Base-by-base conservation (phyloP, 139 green algal species). In the Diplosphaera chodatii region DNA sequence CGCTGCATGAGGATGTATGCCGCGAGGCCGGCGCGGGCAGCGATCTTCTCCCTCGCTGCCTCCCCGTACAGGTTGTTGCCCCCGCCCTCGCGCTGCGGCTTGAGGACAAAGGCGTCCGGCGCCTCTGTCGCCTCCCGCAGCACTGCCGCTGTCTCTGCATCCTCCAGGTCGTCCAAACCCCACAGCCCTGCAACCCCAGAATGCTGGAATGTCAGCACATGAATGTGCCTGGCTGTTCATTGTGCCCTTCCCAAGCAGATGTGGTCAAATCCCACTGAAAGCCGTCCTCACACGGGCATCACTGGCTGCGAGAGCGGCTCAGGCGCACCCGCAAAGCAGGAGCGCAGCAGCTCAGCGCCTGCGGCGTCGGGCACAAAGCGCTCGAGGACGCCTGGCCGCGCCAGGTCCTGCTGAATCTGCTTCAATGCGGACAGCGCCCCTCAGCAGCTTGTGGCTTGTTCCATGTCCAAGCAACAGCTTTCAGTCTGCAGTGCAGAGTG, bases 1-100 rank as follows among this genome's bases (percentile, higher is more conserved):
- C 91, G 82, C 82, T 99, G 88, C 95, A 99, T 99, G 23, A 99
- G 82, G 68, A 99, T 96, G 81, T 91, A 98, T 27, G 89, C 93
- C 3, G 80, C 85, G 23, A 97, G 78, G 3, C 83, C 84, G 30
- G 80, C 28, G 22, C 59, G 69, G 8, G 68, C 56, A 25, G 55
- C 40, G 56, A 98, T 74, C 41, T 89, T 85, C 4, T 85, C 64
- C 20, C n/a, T 37, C 0, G 40, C 22, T 6, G 31, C n/a, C 64
- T 70, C 66, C 75, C 89, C 93, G 70, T 98, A 99, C 31, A 97
- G 70, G 79, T 98, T 99, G 82, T 98, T 98, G 64, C 95, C 95
- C 22, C 95, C 95, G 4, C 95, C 95, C 81, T 98, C 95, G 1
- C 95, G 74, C 79, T 96, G 90, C 21, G 91, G 91, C 79, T 99